phyloP scores from a whole-genome alignment of 140 eudicot genomes.

The Cichorium intybus region DNA sequence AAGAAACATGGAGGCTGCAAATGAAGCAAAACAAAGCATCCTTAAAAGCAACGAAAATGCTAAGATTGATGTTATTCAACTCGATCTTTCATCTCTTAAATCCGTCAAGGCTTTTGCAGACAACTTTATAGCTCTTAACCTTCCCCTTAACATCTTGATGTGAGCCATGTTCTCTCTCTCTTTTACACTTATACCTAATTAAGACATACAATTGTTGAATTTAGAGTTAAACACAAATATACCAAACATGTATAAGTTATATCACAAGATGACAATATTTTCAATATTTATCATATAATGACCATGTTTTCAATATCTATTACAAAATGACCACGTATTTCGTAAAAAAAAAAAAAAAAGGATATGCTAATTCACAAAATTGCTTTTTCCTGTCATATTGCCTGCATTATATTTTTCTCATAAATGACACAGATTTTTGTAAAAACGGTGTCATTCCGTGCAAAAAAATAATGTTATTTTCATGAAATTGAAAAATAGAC shows the following conservation, averaged over 20 bases:
- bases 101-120: conserved; percentile 72
- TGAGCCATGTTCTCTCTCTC: conserved; percentile 11
- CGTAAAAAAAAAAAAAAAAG: no score
- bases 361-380: not conserved
- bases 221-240: not conserved
- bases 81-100: conserved; percentile 70
- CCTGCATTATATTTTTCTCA: not conserved
- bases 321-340: not conserved
- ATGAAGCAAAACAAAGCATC: conserved; percentile 65
- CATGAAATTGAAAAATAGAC: no score
- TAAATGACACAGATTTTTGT: no score
- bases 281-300: not conserved
- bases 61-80: conserved; percentile 58
- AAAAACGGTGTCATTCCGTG: no score
- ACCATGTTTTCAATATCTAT: not conserved
- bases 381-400: not conserved
- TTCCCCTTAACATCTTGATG: conserved; percentile 93
- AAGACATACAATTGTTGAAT: not conserved
- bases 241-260: not conserved
- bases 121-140: conserved; percentile 57
- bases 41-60: conserved; percentile 48
- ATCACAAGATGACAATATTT: not conserved
- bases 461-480: no score
- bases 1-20: conserved; percentile 77
- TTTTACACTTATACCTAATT: not conserved